Base-by-base conservation (phyloP, 208 protist genomes). In the Vickermania ingenoplastis region DNA sequence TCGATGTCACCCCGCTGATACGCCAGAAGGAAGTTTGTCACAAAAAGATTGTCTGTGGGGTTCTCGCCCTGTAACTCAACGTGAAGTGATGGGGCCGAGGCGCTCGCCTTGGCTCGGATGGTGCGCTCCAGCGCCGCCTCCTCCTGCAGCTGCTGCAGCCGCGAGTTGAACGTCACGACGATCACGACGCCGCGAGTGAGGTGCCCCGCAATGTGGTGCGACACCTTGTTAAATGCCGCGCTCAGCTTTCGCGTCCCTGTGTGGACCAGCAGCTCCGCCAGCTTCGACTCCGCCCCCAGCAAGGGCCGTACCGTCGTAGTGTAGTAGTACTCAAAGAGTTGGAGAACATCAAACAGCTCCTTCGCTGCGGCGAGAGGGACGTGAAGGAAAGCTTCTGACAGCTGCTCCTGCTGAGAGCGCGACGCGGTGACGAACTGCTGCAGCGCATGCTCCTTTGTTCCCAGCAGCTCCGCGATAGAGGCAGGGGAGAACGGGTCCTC, bases 301-400 rank as follows among this genome's bases (percentile, higher is more conserved):
- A 94, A 59, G 23, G 78, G 76, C 5, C 57, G 57, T 30, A 90
- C 83, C 1, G 75, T 81, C 2, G 75, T 78, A 22, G 27, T 61
- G 13, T 59, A 69, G 66, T 88, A 91, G 71, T 90, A 94, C 51
- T 67, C 69, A 31, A 89, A 86, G 21, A 94, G 72, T 67, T 84
- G 75, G 29, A 89, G 54, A 2, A 94, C 62, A 17, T 65, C 57
- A 57, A 86, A 81, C 41, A 63, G 62, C 14, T 66, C 79, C 54
- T 76, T 72, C 7, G 86, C 53, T n/a, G 65, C 77, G 2, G 64
- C 53, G 51, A 86, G 57, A 3, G 73, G 62, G n/a, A 67, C 57
- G 22, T 69, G 52, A n/a, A 88, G 50, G 26, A 71, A 54, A 1
- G 73, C 57, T n/a, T 48, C 31, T 7, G 78, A 76, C 21, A 78